Evolutionary conservation across 2,329 filamentous ascomycete species (phyloP).

Genomic region (Colletotrichum sp.): DNA sequence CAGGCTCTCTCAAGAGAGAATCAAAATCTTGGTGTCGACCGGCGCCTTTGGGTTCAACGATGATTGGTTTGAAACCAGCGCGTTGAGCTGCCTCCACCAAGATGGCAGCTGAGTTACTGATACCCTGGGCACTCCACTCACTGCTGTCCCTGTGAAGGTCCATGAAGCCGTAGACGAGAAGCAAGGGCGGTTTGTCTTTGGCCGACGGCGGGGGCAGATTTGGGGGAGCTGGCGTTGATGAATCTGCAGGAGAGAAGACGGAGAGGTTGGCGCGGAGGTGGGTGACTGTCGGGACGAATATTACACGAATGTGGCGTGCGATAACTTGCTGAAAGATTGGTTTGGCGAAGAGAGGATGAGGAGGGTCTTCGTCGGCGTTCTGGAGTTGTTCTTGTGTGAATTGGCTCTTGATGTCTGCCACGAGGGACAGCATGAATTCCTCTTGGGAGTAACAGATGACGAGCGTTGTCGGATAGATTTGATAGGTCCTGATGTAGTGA

Average conservation of each 20-base stretch:
- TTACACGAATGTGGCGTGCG: slow-evolving; percentile 70
- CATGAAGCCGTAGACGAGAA: slow-evolving; percentile 71
- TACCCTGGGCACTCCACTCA: slow-evolving; percentile 78
- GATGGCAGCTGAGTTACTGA: slow-evolving; percentile 65
- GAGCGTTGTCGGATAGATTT: slow-evolving; percentile 66
- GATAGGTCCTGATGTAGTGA: slow-evolving; percentile 62
- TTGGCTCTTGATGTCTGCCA: slow-evolving; percentile 41
- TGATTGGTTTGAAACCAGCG: slow-evolving; percentile 44
- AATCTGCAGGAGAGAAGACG: slow-evolving; percentile 48
- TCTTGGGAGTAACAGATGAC: slow-evolving; percentile 72
- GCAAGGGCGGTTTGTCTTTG: slow-evolving; percentile 37
- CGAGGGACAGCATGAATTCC: slow-evolving; percentile 67
- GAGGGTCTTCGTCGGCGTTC: background rate
- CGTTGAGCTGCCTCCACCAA: slow-evolving; percentile 65
- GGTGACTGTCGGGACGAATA: slow-evolving; percentile 77
- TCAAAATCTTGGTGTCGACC: slow-evolving; percentile 33
- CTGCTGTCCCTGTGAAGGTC: slow-evolving; percentile 70
- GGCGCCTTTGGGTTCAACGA: slow-evolving; percentile 49
- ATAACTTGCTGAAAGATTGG: slow-evolving; percentile 73
- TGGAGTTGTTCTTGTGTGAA: background rate
- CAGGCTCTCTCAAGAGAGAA: slow-evolving; percentile 50
- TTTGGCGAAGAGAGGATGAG: slow-evolving; percentile 55
- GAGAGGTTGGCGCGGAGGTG: slow-evolving; percentile 80
- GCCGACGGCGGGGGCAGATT: slow-evolving; percentile 10
- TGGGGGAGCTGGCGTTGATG: slow-evolving; percentile 42